phyloP scores from a whole-genome alignment of 2,329 filamentous ascomycete species.

The Xylariaceae sp. region DNA sequence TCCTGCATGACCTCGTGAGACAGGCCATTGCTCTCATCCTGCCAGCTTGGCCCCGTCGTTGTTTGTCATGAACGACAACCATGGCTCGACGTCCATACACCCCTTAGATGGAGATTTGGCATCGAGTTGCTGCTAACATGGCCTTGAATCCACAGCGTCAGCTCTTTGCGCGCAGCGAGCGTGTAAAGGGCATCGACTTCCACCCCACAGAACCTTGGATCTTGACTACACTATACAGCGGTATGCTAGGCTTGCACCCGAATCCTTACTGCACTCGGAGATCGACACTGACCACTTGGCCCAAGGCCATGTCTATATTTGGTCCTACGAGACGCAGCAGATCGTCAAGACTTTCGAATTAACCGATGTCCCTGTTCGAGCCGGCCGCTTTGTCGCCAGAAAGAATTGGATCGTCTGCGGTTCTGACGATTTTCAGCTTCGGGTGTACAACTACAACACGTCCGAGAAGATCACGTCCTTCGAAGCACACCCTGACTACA shows the following conservation, averaged over 20 bases:
- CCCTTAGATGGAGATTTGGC: too few species aligned
- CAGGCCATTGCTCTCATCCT: not conserved
- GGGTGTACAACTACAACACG: constrained; percentile 99
- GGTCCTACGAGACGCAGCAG: constrained; percentile 95
- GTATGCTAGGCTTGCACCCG: constrained; percentile 46
- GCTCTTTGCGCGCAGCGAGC: constrained; percentile 85
- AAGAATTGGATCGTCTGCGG: constrained; percentile 99
- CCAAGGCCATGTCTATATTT: constrained; percentile 94
- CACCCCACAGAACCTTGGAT: constrained; percentile 97
- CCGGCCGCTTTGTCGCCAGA: constrained; percentile 90
- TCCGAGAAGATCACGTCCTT: constrained; percentile 97
- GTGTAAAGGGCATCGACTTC: constrained; percentile 95
- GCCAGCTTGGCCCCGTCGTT: too few species aligned
- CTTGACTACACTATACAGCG: constrained; percentile 93
- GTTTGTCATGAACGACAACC: too few species aligned
- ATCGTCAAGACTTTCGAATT: constrained; percentile 99
- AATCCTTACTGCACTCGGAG: not conserved
- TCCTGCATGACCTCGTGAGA: not conserved
- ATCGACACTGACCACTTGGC: constrained; percentile 13
- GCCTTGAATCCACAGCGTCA: constrained; percentile 57
- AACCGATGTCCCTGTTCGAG: constrained; percentile 95
- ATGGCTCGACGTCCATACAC: too few species aligned
- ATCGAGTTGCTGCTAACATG: constrained; percentile 12
- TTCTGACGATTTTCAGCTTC: constrained; percentile 82
- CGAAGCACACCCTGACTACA: constrained; percentile 97